Base-by-base conservation (phyloP, 2,329 filamentous ascomycete species). In the Penicillium sp. region DNA sequence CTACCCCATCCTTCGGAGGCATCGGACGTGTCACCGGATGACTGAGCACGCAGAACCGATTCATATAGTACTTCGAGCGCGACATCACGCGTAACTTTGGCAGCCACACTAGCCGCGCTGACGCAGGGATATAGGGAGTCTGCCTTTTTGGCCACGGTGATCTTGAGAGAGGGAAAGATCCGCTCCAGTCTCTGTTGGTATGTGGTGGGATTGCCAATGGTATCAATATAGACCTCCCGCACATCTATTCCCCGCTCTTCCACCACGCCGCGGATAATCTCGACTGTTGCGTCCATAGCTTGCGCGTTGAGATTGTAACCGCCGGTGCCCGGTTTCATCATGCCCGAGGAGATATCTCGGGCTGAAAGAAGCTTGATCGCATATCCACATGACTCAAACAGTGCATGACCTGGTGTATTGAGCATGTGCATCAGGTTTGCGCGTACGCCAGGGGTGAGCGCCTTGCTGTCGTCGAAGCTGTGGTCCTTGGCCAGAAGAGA, bases 401-500 rank as follows among this genome's bases (percentile, higher is more conserved):
- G 70, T 39, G 79, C 71, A 6, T 75, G 70, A 11, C 61, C 70
- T 0, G 75, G 61, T 0, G 79, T 83, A 71, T 87, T 94, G 30
- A 95, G 76, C 2, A 74, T 73, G 42, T 72, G 68, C 77, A 82
- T 80, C 20, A 96, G 76, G 6, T 73, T 65, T 10, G 84, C 82
- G 48, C 90, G 86, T 25, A 90, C 79, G n/a, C 73, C 69, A 0
- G 89, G 78, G 0, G 84, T 93, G 26, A 96, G 78, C 4, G 88
- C 85, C 69, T 96, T 96, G 61, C 85, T 93, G 72, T 96, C 90
- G 71, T 95, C 84, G 67, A 95, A 95, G 70, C 82, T 84, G 69
- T 95, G 83, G 3, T 80, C 79, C 23, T 77, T 67, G 35, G 85
- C 83, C 14, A 96, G 80, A 17, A 95, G 78, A 1, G 83, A 75